These are phyloP conservation scores for Erysimum pusillum DNA, from an alignment of 441 rosid species.

Conservation along the genomic window DNA sequence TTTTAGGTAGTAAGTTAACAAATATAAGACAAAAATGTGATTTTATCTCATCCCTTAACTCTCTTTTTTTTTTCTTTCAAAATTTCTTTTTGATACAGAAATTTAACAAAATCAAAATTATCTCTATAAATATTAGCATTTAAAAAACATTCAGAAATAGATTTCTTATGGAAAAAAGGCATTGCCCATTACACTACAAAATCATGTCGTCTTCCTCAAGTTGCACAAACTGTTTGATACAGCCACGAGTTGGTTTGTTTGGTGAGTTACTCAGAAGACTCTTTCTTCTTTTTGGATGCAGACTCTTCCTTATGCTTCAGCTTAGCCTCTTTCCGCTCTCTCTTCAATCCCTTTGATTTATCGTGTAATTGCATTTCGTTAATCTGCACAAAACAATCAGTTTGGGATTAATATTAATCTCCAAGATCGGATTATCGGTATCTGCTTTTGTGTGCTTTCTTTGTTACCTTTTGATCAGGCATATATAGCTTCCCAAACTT, in stretches of 20 bases:
- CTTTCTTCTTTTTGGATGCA: conserved; percentile 70
- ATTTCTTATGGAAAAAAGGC: background rate
- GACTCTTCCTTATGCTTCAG: conserved; percentile 52
- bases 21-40: too few relatives aligned
- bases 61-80: background rate
- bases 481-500: conserved; percentile 80
- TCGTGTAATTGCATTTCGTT: conserved; percentile 67
- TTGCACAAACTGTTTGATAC: conserved; percentile 13
- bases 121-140: conserved; percentile 23
- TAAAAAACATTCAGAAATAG: conserved; percentile 16
- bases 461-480: conserved; percentile 89
- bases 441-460: background rate
- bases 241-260: background rate
- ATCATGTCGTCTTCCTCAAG: conserved; percentile 18
- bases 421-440: background rate
- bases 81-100: background rate
- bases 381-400: conserved; percentile 52
- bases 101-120: background rate
- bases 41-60: too few relatives aligned
- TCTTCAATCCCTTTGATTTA: conserved; percentile 88
- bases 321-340: conserved; percentile 90
- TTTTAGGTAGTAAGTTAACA: too few relatives aligned
- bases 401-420: background rate
- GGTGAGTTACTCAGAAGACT: conserved; percentile 38
- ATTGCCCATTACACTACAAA: conserved; percentile 33